A percentile compares a stretch with the other conserved stretches of the same genome.
Conservation (phyloP, 2,329 filamentous ascomycete species). For the Calonectria crousiana region DNA sequence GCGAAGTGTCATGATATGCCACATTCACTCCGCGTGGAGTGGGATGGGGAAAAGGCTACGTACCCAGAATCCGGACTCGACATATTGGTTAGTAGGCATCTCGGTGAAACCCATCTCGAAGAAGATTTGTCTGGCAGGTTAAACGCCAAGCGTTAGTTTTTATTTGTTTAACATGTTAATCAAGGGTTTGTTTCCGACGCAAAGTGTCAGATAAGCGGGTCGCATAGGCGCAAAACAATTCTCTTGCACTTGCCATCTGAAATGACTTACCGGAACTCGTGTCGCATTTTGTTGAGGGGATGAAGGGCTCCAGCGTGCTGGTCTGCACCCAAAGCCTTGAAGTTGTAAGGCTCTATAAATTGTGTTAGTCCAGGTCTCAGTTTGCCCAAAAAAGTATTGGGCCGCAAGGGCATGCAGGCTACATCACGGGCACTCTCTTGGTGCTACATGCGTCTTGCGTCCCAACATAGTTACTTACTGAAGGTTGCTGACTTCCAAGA, state of each 20-base stretch:
- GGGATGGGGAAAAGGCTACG: background rate
- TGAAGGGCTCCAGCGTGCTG: conserved; percentile 73
- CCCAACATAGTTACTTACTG: conserved; percentile 72
- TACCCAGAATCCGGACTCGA: conserved; percentile 92
- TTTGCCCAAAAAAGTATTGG: background rate
- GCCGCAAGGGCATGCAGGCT: background rate
- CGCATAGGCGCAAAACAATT: background rate
- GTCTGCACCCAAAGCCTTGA: conserved; percentile 77
- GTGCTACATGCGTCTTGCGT: conserved; percentile 52
- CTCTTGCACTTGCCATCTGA: background rate
- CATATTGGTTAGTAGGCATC: conserved; percentile 94
- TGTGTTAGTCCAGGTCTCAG: background rate
- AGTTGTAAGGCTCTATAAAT: conserved; percentile 71
- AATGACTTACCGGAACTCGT: conserved; percentile 78
- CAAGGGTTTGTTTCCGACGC: background rate
- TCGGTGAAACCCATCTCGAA: conserved; percentile 99
- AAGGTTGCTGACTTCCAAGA: conserved; percentile 94
- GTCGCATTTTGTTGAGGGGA: conserved; percentile 91
- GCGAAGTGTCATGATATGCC: background rate
- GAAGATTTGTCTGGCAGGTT: conserved; percentile 78
- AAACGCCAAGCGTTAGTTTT: background rate
- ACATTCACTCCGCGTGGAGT: background rate
- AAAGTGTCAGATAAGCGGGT: background rate
- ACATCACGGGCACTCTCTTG: too few species aligned
- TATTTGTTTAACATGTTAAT: background rate